phyloP scores from a whole-genome alignment of 2,329 filamentous ascomycete species.

The Alternaria novae-zelandiae region DNA sequence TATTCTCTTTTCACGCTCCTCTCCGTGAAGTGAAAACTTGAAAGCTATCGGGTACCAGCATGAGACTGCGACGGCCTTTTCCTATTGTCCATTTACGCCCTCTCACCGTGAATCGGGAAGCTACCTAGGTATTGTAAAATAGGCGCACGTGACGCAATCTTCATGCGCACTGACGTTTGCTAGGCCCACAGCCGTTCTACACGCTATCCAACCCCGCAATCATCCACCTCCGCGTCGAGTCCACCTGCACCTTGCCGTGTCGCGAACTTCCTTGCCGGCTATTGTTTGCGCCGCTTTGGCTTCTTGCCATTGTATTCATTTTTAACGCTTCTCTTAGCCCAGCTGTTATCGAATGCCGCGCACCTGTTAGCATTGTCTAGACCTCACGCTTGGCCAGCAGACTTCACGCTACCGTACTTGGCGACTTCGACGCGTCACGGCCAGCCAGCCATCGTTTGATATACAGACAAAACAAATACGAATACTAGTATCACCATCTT shows the following conservation, averaged over 20 bases:
- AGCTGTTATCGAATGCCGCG: background rate
- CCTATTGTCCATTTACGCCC: background rate
- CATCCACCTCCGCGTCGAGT: constrained; percentile 4
- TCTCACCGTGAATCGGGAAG: background rate
- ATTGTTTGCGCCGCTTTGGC: background rate
- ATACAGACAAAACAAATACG: background rate
- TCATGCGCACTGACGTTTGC: constrained; percentile 10
- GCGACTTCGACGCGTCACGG: background rate
- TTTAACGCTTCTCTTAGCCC: background rate
- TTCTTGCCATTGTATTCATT: background rate
- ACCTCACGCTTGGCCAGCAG: background rate
- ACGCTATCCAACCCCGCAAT: constrained; percentile 23
- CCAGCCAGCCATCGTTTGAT: background rate
- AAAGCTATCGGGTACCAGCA: background rate
- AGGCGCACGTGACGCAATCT: constrained; percentile 7
- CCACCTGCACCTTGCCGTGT: constrained; percentile 5
- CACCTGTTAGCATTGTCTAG: background rate
- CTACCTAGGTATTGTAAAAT: background rate
- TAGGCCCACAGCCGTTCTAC: background rate
- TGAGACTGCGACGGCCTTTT: background rate
- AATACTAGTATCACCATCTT: background rate
- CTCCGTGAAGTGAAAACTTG: background rate
- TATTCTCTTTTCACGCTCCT: background rate
- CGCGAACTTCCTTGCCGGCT: background rate
- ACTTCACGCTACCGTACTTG: background rate